These are phyloP conservation scores for Backusella morwellensis DNA, from an alignment of 192 early-diverging fungal genomes.

Conservation along the genomic window DNA sequence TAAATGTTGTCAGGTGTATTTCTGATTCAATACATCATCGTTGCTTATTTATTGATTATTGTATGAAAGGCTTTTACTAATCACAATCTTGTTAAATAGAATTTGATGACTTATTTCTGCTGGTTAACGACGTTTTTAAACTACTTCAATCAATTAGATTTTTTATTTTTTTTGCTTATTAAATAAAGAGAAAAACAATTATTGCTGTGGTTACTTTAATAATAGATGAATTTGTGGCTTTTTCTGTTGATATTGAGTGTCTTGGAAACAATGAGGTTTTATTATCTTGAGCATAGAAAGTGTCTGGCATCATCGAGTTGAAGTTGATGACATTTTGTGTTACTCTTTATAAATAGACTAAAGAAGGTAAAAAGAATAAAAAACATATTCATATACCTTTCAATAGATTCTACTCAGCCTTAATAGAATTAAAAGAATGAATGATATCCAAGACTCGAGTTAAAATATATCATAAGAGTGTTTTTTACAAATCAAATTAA, in stretches of 20 bases:
- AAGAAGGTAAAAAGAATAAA: too few species aligned
- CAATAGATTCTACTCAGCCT: too few species aligned
- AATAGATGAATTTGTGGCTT: not conserved
- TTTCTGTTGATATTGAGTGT: not conserved
- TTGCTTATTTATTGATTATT: not conserved
- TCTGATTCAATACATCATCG: not conserved
- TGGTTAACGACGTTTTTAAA: constrained; percentile 2
- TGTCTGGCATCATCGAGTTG: too few species aligned
- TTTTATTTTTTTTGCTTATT: not conserved
- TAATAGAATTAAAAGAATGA: too few species aligned
- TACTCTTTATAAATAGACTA: too few species aligned
- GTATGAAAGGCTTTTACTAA: not conserved
- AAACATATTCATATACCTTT: too few species aligned
- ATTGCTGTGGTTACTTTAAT: not conserved
- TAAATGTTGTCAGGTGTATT: not conserved
- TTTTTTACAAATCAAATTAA: too few species aligned
- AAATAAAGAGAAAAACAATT: not conserved
- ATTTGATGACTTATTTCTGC: not conserved
- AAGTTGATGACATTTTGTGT: too few species aligned
- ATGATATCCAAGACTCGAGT: too few species aligned
- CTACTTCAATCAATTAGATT: not conserved
- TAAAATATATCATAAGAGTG: too few species aligned
- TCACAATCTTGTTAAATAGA: not conserved
- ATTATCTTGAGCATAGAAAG: too few species aligned
- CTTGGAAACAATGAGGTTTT: too few species aligned